phyloP scores from a whole-genome alignment of 441 rosid genomes.

The Pelargonium exstipulatum region DNA sequence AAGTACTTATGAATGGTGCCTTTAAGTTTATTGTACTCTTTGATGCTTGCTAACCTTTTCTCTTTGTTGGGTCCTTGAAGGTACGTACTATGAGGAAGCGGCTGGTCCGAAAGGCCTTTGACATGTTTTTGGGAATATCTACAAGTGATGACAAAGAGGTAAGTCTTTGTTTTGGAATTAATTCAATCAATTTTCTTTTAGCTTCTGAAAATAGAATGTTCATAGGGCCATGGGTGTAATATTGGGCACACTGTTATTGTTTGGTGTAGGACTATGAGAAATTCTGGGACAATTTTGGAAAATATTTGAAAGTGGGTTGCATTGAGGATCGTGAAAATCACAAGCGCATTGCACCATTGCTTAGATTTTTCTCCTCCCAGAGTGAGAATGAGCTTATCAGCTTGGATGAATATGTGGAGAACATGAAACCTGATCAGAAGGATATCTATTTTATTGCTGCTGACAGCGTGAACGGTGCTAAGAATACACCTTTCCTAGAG shows the following conservation, averaged over 20 bases:
- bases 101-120: slow-evolving; percentile 87
- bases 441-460: slow-evolving; percentile 86
- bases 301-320: slow-evolving; percentile 83
- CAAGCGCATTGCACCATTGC: slow-evolving; percentile 78
- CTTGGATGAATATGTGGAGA: slow-evolving; percentile 81
- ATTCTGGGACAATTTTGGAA: slow-evolving; percentile 96
- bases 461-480: slow-evolving; percentile 88
- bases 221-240: background rate
- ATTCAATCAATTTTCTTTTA: background rate
- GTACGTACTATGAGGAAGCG: slow-evolving; percentile 96
- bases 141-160: slow-evolving; percentile 91
- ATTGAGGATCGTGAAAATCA: slow-evolving; percentile 92
- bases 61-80: slow-evolving; percentile 22
- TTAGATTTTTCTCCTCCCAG: slow-evolving; percentile 75
- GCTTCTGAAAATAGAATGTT: background rate
- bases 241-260: background rate
- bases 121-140: slow-evolving; percentile 85
- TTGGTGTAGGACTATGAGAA: slow-evolving; percentile 76
- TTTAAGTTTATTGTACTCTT: background rate
- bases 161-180: slow-evolving; percentile 2
- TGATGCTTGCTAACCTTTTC: background rate
- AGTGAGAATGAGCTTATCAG: slow-evolving; percentile 74
- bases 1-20: slow-evolving; percentile 22
- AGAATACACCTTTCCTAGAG: slow-evolving; percentile 92
- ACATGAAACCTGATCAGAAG: slow-evolving; percentile 93